A percentile compares a stretch with the other conserved stretches of the same genome.
Conservation (phyloP, 108 stramenopile species). For the Cyclotella atomus region DNA sequence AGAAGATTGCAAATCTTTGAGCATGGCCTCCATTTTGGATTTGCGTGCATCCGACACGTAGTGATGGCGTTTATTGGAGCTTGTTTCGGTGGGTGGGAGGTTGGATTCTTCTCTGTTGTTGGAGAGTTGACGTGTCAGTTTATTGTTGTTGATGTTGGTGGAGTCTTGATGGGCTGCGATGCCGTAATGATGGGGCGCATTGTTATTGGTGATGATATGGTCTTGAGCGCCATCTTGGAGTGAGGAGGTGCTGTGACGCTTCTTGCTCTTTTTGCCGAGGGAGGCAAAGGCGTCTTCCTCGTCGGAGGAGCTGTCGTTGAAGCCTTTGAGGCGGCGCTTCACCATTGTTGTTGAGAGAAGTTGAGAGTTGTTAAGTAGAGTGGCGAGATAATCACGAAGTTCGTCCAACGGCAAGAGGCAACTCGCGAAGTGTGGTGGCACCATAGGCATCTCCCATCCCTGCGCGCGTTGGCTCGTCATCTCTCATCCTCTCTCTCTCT, state of each 20-base stretch:
- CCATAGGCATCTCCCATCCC: no score
- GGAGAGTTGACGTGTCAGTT: no score
- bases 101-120: no score
- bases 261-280: constrained; percentile 30
- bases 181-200: no score
- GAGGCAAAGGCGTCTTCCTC: constrained; percentile 41
- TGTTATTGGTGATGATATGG: background rate
- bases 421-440: no score
- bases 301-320: constrained; percentile 23
- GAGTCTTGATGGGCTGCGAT: no score
- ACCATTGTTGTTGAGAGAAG: constrained; percentile 2
- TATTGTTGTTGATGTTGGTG: no score
- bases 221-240: background rate
- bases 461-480: no score
- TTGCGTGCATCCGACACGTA: constrained; percentile 53
- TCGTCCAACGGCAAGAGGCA: no score
- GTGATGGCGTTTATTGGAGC: constrained; percentile 48
- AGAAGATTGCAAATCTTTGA: constrained; percentile 75
- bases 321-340: constrained; percentile 31
- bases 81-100: constrained; percentile 11
- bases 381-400: no score
- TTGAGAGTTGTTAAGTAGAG: background rate
- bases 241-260: background rate
- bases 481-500: no score
- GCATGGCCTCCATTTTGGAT: constrained; percentile 81